Conservation (phyloP, 139 green algal genomes). For the Ettlia oleoabundans region DNA sequence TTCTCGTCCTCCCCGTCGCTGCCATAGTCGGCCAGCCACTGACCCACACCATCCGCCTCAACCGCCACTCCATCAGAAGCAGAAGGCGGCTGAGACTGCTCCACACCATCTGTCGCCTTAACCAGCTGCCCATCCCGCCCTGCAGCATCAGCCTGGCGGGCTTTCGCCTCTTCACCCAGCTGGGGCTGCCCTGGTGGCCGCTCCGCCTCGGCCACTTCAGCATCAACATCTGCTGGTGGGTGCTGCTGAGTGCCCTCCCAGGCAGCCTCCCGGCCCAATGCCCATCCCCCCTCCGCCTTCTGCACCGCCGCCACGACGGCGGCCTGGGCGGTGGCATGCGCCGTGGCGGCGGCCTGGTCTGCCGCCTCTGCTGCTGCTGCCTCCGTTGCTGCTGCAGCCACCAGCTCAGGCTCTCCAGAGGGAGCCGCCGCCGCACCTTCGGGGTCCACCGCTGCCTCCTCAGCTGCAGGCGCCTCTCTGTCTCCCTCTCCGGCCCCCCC, state of each 20-base stretch:
- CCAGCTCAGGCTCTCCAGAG: slow-evolving; percentile 10
- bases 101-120: no score
- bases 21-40: slow-evolving; percentile 10
- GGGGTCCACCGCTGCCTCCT: neutral
- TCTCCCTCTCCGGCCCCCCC: no score
- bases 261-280: neutral
- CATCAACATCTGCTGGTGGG: neutral
- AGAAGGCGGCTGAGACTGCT: no score
- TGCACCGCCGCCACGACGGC: neutral
- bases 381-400: neutral
- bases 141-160: no score
- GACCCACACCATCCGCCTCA: no score
- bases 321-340: slow-evolving; percentile 10
- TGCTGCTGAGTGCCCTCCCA: neutral
- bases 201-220: no score
- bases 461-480: neutral
- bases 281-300: neutral
- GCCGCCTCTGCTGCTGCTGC: slow-evolving; percentile 3
- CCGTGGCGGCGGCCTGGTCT: neutral
- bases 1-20: neutral
- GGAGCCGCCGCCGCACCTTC: slow-evolving; percentile 10
- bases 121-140: no score
- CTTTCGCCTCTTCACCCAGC: neutral
- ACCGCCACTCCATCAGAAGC: no score
- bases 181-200: no score